Percentiles rank a stretch among this genome's conserved stretches.
These are phyloP conservation scores for Westerdykella aurantiaca DNA, from an alignment of 2,329 filamentous ascomycete species.

Conservation along the genomic window DNA sequence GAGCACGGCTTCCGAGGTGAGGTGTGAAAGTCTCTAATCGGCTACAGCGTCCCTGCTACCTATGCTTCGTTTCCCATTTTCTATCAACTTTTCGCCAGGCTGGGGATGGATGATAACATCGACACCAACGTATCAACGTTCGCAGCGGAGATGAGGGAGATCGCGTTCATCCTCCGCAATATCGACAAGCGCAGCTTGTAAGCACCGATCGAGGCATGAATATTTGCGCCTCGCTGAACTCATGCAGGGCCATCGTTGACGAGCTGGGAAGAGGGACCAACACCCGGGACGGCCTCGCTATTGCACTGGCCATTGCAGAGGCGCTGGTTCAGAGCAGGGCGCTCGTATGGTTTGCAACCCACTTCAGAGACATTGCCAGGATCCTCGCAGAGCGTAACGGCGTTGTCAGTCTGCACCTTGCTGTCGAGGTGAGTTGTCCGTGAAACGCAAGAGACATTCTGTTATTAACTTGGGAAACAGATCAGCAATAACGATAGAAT, in stretches of 20 bases:
- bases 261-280: slow-evolving; percentile 90
- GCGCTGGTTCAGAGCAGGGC: slow-evolving; percentile 71
- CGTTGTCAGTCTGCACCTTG: slow-evolving; percentile 76
- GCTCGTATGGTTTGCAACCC: slow-evolving; percentile 87
- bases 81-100: slow-evolving; percentile 77
- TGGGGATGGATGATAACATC: slow-evolving; percentile 81
- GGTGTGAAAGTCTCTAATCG: slow-evolving; percentile 4
- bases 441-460: neutral
- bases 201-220: neutral
- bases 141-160: slow-evolving; percentile 90
- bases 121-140: slow-evolving; percentile 92
- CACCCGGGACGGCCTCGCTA: slow-evolving; percentile 78
- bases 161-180: slow-evolving; percentile 85
- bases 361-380: slow-evolving; percentile 76
- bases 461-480: slow-evolving; percentile 5
- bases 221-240: slow-evolving; percentile 3
- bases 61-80: slow-evolving; percentile 77
- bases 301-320: slow-evolving; percentile 86
- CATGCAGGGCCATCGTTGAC: slow-evolving; percentile 64
- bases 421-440: slow-evolving; percentile 54
- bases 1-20: neutral
- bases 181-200: slow-evolving; percentile 66
- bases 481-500: slow-evolving; percentile 54
- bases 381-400: slow-evolving; percentile 70
- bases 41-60: slow-evolving; percentile 62